These are phyloP conservation scores for Penicillium malachiteum DNA, from an alignment of 495 filamentous ascomycete genomes.

Conservation along the genomic window DNA sequence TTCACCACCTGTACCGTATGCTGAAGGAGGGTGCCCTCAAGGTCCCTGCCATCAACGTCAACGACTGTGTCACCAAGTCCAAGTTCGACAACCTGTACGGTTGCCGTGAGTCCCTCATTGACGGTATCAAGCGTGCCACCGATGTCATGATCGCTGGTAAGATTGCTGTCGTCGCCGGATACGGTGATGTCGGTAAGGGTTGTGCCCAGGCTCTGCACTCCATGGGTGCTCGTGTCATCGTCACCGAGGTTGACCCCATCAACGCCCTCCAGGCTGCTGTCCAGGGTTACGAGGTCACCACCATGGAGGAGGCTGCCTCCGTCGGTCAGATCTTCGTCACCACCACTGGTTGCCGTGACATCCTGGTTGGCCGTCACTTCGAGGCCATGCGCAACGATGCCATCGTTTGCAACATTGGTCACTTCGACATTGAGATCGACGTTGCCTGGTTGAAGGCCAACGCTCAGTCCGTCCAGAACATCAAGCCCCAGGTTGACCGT, in stretches of 20 bases:
- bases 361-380: slow-evolving; percentile 89
- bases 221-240: slow-evolving; percentile 95
- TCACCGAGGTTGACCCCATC: slow-evolving; percentile 99
- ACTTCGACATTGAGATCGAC: slow-evolving; percentile 99
- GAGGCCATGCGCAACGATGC: slow-evolving; percentile 97
- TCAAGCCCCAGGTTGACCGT: slow-evolving; percentile 99
- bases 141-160: slow-evolving; percentile 99
- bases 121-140: slow-evolving; percentile 99
- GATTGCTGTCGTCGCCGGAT: slow-evolving; percentile 94
- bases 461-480: slow-evolving; percentile 87
- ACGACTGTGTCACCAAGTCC: slow-evolving; percentile 98
- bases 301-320: slow-evolving; percentile 92
- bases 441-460: slow-evolving; percentile 99
- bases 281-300: slow-evolving; percentile 92
- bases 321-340: slow-evolving; percentile 98
- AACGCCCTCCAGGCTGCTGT: slow-evolving; percentile 98
- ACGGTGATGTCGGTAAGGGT: slow-evolving; percentile 99
- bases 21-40: slow-evolving; percentile 88
- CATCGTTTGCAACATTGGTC: slow-evolving; percentile 99
- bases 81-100: slow-evolving; percentile 99
- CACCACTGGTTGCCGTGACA: slow-evolving; percentile 98
- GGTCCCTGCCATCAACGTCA: slow-evolving; percentile 97
- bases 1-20: slow-evolving; percentile 99
- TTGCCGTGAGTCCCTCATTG: slow-evolving; percentile 96
- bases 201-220: slow-evolving; percentile 91